Evolutionary conservation across 345 rosid genomes (phyloP).

Genomic region (Citrus medica): DNA sequence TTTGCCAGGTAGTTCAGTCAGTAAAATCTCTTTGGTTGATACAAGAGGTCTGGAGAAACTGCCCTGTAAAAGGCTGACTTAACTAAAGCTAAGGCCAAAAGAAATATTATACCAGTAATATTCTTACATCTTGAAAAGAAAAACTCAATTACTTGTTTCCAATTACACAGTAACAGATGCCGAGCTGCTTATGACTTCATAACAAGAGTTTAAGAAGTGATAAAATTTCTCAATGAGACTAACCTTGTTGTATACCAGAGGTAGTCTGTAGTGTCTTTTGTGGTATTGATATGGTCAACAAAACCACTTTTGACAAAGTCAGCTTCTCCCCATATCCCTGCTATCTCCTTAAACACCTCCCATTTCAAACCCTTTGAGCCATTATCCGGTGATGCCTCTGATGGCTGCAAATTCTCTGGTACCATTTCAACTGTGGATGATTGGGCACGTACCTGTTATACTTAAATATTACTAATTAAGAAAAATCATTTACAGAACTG

Average conservation of each 20-base stretch:
- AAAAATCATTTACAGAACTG: neutral
- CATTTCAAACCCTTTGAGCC: conserved; percentile 50
- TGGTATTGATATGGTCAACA: conserved; percentile 84
- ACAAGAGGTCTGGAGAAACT: neutral
- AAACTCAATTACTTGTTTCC: neutral
- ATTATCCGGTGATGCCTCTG: conserved; percentile 24
- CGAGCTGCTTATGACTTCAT: neutral
- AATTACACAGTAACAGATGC: neutral
- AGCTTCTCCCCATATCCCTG: conserved; percentile 74
- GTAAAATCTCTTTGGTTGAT: neutral
- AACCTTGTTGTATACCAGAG: conserved; percentile 98
- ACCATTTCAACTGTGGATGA: conserved; percentile 73
- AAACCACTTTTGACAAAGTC: conserved; percentile 56
- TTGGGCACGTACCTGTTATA: conserved; percentile 57
- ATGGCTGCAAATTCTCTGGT: conserved; percentile 56
- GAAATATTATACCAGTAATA: neutral
- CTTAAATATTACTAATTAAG: neutral
- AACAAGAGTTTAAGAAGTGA: neutral
- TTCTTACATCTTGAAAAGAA: neutral
- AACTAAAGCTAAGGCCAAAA: neutral
- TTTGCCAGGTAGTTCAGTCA: neutral
- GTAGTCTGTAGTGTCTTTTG: conserved; percentile 83
- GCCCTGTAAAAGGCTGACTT: neutral
- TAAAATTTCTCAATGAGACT: conserved; percentile 12
- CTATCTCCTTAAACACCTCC: conserved; percentile 68